Evolutionary conservation across 345 rosid species (phyloP), one percentile per base, ranked within the genome.

Genomic region (Barbarea vulgaris): DNA sequence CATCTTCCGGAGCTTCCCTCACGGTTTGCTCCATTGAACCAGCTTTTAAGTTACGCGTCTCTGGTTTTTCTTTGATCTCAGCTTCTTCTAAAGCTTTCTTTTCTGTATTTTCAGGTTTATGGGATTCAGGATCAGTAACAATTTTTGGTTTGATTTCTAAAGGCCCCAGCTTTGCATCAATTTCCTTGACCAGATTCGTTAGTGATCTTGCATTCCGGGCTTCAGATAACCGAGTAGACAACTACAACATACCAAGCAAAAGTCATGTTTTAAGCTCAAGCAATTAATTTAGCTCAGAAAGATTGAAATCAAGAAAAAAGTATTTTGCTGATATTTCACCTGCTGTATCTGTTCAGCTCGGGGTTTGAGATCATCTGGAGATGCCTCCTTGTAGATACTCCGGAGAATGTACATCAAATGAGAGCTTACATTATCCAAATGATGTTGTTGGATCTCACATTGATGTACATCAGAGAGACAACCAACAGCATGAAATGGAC

Each of bases 401-500:
- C 83, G 84, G 37, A 95, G 93, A 83, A 88, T 58, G 48, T 33
- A 84, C 57, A 85, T 73, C 80, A 95, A 36, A 73, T 91, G 97
- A 66, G 84, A 76, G n/a, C 70, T 81, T n/a, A 92, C 83, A 27
- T 79, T 65, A 19, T 88, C 89, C 8, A 63, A 47, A 68, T 58
- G 73, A 80, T 91, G 97, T 48, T 86, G 79, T 25, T 87, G 83
- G 17, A 87, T 36, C 79, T 52, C 82, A 68, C 79, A 76, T 44
- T 84, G 87, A 72, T 90, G 89, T 27, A 89, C 34, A 24, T 82
- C 72, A 62, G 86, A 77, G 52, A 81, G 79, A 80, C 99, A 95
- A 24, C 99, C 97, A 55, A 87, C 84, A 13, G 83, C 72, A 74
- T 78, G 90, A 78, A 95, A 91, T 42, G 95, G 89, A 78, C 99